phyloP scores from a whole-genome alignment of 805 yeast genomes.

The Jamesozyma spencerorum region DNA sequence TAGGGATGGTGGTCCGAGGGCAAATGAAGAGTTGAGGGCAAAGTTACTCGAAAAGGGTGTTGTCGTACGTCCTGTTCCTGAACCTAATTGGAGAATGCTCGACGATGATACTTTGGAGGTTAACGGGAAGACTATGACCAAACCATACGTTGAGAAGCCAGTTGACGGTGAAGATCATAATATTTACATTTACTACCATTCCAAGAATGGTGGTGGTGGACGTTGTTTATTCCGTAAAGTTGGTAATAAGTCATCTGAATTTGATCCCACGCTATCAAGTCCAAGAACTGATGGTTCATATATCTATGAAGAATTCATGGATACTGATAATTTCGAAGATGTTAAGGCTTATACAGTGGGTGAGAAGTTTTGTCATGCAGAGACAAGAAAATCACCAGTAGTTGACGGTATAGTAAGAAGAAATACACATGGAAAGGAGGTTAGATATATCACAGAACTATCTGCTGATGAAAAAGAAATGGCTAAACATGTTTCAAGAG shows the following conservation, averaged over 20 bases:
- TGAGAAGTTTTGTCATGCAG: constrained; percentile 86
- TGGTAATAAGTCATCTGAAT: constrained; percentile 94
- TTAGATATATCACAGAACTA: constrained; percentile 78
- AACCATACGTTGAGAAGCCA: constrained; percentile 97
- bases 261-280: constrained; percentile 62
- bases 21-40: constrained; percentile 55
- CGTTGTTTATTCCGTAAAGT: constrained; percentile 87
- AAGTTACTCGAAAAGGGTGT: constrained; percentile 58
- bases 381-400: constrained; percentile 95
- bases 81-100: constrained; percentile 78
- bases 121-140: constrained; percentile 59
- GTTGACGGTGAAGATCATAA: constrained; percentile 99
- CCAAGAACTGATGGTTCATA: constrained; percentile 89
- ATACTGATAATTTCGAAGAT: constrained; percentile 95
- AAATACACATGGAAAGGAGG: constrained; percentile 95
- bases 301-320: constrained; percentile 91
- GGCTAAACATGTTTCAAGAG: constrained; percentile 66
- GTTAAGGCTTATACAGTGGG: constrained; percentile 98
- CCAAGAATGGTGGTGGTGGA: constrained; percentile 94
- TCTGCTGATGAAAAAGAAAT: constrained; percentile 65
- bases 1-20: constrained; percentile 93
- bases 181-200: constrained; percentile 83
- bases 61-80: constrained; percentile 35
- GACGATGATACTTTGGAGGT: constrained; percentile 78
- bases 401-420: constrained; percentile 98